Evolutionary conservation across 164 flowering plant species (phyloP).

Genomic region (Chimonanthus praecox): DNA sequence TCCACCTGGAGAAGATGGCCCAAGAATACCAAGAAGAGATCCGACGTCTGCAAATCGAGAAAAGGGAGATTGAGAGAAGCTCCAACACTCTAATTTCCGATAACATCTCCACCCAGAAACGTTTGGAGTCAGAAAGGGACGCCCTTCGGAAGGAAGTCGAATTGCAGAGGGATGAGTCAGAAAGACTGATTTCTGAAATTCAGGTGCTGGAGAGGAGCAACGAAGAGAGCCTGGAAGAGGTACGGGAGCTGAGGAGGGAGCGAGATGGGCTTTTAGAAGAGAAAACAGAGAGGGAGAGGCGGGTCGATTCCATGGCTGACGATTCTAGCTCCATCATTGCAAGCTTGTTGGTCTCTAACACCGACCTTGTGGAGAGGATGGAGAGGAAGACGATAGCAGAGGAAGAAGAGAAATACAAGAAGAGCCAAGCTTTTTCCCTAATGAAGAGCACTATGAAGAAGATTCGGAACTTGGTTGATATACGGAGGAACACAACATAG

Average conservation of each 20-base stretch:
- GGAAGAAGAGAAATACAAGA: no score
- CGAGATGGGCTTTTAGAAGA: slow-evolving; percentile 1
- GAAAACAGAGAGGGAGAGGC: background rate
- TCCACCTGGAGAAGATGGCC: no score
- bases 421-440: no score
- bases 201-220: background rate
- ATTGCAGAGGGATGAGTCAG: background rate
- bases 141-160: background rate
- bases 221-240: background rate
- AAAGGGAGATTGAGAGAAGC: background rate
- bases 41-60: background rate
- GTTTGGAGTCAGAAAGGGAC: background rate
- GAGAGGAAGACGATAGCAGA: background rate
- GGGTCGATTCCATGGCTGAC: background rate
- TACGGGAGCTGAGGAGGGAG: background rate
- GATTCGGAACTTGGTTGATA: no score
- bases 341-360: background rate
- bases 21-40: background rate
- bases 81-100: no score
- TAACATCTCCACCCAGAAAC: no score
- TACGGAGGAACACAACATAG: no score
- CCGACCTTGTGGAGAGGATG: background rate
- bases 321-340: background rate
- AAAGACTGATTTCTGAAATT: background rate
- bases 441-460: no score